Base-by-base conservation (phyloP, 345 rosid species). In the Triadica sebifera region DNA sequence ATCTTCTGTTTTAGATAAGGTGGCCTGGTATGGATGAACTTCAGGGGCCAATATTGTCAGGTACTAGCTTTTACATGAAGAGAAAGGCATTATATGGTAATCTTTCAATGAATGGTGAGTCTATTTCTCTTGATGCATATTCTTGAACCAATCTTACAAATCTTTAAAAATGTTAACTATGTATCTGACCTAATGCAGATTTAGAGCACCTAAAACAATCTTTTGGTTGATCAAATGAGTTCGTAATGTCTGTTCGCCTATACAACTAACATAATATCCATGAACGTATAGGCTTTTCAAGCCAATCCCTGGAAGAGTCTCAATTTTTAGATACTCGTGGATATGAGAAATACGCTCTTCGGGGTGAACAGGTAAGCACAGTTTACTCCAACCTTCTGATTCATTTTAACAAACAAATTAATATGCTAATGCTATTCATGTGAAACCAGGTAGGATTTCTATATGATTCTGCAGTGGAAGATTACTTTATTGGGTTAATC, bases 31-130 rank as follows among this genome's bases (percentile, higher is more conserved):
- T 53, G 39, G 77, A 74, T 56, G 87, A 88, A 13, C 63, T 78
- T 5, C 45, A 9, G 10, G 88, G 90, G 58, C 87, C 89, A 0
- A 0, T 71, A 1, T 1, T 87, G 49, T 81, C 84, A 4, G 88
- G 88, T 8, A 80, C 86, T 10, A 74, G 82, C 53, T 87, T 81
- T 75, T 87, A 85, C 22, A 77, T 84, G 8, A 87, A 85, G 85
- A 83, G 84, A 56, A 78, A 74, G 12, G 70, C 83, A 19, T 70
- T 86, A 3, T 70, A 69, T 37, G 69, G 56, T 12, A 38, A 68
- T 68, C n/a, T 75, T 67, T 67, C 56, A 29, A 1, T 10, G 58
- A 46, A 65, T 45, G 67, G 71, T 56, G 12, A 63, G 52, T 17
- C 34, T 20, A 29, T 29, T 29, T 29, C 34, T 29, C 34, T 29